Percentiles rank a stretch among this genome's conserved stretches.
Evolutionary conservation across 768 basidiomycete genomes (phyloP).

Genomic region (Hypholoma sublateritium): DNA sequence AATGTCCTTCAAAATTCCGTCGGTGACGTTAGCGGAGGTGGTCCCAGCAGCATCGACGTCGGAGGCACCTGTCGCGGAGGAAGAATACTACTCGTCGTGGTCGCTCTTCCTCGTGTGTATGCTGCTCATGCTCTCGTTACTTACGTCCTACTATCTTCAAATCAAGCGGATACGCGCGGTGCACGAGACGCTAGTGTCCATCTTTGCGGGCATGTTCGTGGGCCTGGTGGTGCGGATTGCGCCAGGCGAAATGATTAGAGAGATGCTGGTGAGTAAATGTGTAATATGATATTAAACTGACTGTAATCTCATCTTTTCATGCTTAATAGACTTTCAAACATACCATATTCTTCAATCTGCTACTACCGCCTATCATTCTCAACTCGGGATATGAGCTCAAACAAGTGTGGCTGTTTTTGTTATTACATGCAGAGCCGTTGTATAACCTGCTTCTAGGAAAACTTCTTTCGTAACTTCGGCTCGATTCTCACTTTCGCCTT

Average conservation of each 20-base stretch:
- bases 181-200: conserved; percentile 94
- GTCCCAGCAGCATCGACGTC: conserved; percentile 29
- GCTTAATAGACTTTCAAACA: conserved; percentile 83
- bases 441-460: conserved; percentile 57
- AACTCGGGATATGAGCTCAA: conserved; percentile 98
- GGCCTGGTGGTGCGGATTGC: conserved; percentile 88
- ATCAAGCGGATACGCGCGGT: conserved; percentile 93
- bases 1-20: conserved; percentile 6
- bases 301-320: background rate
- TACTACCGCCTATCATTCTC: conserved; percentile 97
- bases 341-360: conserved; percentile 95
- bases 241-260: conserved; percentile 91
- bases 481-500: conserved; percentile 95
- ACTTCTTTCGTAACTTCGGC: conserved; percentile 98
- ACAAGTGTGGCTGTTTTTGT: conserved; percentile 56
- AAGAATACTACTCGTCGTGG: conserved; percentile 92
- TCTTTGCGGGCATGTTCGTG: conserved; percentile 95
- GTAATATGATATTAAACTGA: background rate
- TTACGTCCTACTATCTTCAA: conserved; percentile 97
- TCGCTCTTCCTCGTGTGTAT: conserved; percentile 91
- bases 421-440: conserved; percentile 4
- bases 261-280: conserved; percentile 83
- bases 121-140: conserved; percentile 90
- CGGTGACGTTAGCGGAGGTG: conserved; percentile 27
- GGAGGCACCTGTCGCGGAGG: conserved; percentile 49